Percentiles rank a stretch among this genome's conserved stretches.
Evolutionary conservation across 202 grass and related monocot species (phyloP).

Genomic region (Schoenoplectus tabernaemontani): DNA sequence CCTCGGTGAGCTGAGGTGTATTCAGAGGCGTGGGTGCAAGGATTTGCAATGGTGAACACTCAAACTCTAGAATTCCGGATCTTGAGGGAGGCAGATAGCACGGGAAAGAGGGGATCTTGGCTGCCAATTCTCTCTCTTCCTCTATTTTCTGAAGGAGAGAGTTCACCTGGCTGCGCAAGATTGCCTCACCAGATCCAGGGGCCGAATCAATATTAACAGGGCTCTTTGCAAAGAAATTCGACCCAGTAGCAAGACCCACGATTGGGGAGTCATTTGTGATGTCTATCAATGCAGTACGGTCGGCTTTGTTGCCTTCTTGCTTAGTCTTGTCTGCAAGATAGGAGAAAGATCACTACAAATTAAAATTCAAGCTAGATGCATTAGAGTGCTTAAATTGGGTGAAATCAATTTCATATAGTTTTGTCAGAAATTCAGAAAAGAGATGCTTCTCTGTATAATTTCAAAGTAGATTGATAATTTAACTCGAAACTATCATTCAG

Average conservation of each 20-base stretch:
- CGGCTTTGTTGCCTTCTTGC: constrained; percentile 27
- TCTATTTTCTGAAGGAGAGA: constrained; percentile 75
- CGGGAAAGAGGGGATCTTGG: neutral
- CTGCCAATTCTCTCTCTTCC: constrained; percentile 34
- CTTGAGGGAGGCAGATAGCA: constrained; percentile 14
- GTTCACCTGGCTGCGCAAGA: constrained; percentile 78
- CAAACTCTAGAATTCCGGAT: constrained; percentile 33
- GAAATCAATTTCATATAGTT: neutral
- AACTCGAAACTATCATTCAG: neutral
- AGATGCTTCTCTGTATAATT: neutral
- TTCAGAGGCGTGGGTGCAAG: constrained; percentile 83
- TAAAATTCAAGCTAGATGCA: neutral
- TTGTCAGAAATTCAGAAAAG: neutral
- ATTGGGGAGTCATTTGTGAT: constrained; percentile 93
- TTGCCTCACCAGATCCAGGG: constrained; percentile 55
- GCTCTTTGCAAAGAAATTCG: constrained; percentile 34
- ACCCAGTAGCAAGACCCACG: constrained; percentile 51
- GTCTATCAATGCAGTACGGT: constrained; percentile 58
- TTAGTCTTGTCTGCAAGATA: constrained; percentile 23
- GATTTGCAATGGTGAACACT: constrained; percentile 49
- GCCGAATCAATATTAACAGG: constrained; percentile 32
- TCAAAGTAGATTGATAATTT: neutral
- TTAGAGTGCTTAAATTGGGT: neutral
- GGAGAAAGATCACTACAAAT: constrained; percentile 1
- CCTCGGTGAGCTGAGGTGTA: constrained; percentile 42